A percentile compares a stretch with the other conserved stretches of the same genome.
phyloP scores from a whole-genome alignment of 2,329 filamentous ascomycete genomes.

The Trichoderma hamatum region DNA sequence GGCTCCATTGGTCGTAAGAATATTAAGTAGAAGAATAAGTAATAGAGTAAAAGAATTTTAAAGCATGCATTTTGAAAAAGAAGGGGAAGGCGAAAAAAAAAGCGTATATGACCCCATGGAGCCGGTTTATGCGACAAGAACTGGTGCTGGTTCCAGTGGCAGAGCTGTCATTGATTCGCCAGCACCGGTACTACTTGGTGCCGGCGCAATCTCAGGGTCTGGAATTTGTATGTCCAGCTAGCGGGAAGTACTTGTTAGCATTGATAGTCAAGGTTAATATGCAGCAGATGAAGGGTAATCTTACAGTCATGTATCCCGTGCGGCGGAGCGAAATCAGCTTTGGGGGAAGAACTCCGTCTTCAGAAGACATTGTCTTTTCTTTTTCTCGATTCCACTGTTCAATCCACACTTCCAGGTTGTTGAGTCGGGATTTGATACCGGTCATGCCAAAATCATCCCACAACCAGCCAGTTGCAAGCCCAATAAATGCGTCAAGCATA shows the following conservation, averaged over 20 bases:
- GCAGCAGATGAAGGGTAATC: slow-evolving; percentile 32
- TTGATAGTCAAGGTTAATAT: neutral
- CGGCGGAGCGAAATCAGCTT: slow-evolving; percentile 76
- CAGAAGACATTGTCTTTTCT: slow-evolving; percentile 57
- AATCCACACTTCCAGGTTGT: slow-evolving; percentile 75
- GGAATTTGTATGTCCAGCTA: slow-evolving; percentile 81
- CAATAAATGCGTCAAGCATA: slow-evolving; percentile 76
- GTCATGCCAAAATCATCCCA: slow-evolving; percentile 90
- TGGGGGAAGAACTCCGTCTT: slow-evolving; percentile 59
- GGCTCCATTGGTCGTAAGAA: slow-evolving; percentile 18
- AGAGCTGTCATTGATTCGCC: slow-evolving; percentile 43
- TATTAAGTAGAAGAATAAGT: slow-evolving; percentile 20
- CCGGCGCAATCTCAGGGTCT: slow-evolving; percentile 70
- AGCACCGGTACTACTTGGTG: slow-evolving; percentile 48
- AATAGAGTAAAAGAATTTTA: neutral
- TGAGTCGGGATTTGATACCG: slow-evolving; percentile 71
- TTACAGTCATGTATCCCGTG: slow-evolving; percentile 84
- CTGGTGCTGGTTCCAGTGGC: slow-evolving; percentile 40
- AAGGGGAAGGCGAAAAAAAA: neutral
- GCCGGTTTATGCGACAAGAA: slow-evolving; percentile 33
- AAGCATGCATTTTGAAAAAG: too few relatives aligned
- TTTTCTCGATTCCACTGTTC: slow-evolving; percentile 82
- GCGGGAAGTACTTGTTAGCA: neutral
- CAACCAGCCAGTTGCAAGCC: slow-evolving; percentile 85
- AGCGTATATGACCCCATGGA: too few relatives aligned